Evolutionary conservation across 2,329 filamentous ascomycete species (phyloP), one percentile per base, ranked within the genome.

Genomic region (Aspergillus latus): DNA sequence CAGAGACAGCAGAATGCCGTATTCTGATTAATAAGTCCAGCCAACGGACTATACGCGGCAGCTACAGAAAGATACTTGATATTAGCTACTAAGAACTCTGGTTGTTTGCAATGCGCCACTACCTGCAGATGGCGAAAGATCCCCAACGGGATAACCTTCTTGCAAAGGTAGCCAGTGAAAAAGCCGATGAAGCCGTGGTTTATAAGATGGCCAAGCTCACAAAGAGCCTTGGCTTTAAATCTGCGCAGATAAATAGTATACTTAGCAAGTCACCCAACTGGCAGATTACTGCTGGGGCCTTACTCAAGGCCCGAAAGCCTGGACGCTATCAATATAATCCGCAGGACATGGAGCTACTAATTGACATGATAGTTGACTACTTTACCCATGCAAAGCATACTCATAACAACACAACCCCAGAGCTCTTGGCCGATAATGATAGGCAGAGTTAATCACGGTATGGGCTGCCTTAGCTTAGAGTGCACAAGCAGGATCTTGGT

Each of bases 71-170:
- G 51, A 48, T 43, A 5, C 32, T 60, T 5, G 53, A 64, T 49
- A 49, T 59, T 15, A 61, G 59, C 59, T 68, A 68, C 59, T 57
- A 60, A 45, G 57, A 72, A 48, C 51, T 72, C 40, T 72, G 61
- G 68, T 57, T 72, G 16, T 72, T 66, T 46, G 56, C 64, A 2
- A 73, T 72, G 61, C 60, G 66, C 37, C 56, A 72, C 56, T 70
- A 71, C 52, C 58, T 59, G 6, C 9, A 67, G 10, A 65, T 68
- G 52, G 30, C 61, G 9, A 59, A 47, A 51, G 48, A 59, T 4
- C 5, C 49, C 6, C 13, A 36, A 28, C 21, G 49, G 10, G 37
- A 55, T 39, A 34, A 59, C 37, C 28, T 37, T 3, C 3, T 56
- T 13, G 61, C 55, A 3, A 64, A 64, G 30, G 34, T 52, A 10